A percentile compares a stretch with the other conserved stretches of the same genome.
These are phyloP conservation scores for Dactylellina cionopaga DNA, from an alignment of 2,329 filamentous ascomycete species.

Conservation along the genomic window DNA sequence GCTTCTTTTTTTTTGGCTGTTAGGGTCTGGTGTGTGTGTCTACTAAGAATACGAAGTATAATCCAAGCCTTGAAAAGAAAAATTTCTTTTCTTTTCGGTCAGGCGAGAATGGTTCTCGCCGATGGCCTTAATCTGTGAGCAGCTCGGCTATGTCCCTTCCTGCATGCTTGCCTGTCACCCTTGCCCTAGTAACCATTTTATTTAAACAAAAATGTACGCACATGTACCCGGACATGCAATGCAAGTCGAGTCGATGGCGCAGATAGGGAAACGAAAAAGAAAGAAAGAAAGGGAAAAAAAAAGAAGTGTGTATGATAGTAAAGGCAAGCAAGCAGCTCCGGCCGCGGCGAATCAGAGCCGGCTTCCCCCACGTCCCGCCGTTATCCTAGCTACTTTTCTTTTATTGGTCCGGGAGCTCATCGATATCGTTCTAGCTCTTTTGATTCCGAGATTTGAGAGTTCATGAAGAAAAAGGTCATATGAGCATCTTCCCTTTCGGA, in stretches of 20 bases:
- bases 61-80: background rate
- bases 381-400: no score
- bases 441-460: background rate
- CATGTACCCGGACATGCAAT: background rate
- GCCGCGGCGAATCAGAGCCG: conserved; percentile 28
- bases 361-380: conserved; percentile 38
- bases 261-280: no score
- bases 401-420: conserved; percentile 25
- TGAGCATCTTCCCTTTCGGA: conserved; percentile 38
- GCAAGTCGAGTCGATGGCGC: background rate
- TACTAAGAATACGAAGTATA: background rate
- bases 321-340: no score
- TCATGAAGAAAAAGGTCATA: conserved; percentile 12
- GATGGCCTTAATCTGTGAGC: conserved; percentile 12
- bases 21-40: no score
- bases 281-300: no score
- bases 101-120: background rate
- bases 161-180: background rate
- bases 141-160: conserved; percentile 48
- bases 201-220: background rate
- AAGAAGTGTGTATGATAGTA: no score
- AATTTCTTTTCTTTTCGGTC: conserved; percentile 32
- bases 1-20: no score
- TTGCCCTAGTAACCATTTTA: background rate
- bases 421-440: background rate